These are phyloP conservation scores for Pichia pseudocactophila DNA, from an alignment of 805 yeast species.

Conservation along the genomic window DNA sequence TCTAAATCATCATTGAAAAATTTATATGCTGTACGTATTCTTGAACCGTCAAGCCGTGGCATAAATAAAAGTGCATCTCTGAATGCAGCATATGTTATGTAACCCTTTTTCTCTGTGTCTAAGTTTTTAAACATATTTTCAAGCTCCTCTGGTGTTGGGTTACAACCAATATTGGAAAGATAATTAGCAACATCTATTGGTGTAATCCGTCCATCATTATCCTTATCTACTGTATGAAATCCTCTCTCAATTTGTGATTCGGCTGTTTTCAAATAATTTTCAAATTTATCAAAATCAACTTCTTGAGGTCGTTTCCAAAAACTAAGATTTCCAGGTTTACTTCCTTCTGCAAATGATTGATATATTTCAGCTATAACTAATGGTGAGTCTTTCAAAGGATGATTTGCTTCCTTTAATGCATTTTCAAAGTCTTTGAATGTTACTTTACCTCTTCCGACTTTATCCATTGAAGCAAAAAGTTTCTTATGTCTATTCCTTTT, in stretches of 20 bases:
- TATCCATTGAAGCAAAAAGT: conserved; percentile 38
- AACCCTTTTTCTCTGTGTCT: conserved; percentile 52
- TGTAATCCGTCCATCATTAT: conserved; percentile 63
- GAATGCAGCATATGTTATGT: conserved; percentile 78
- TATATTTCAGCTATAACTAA: conserved; percentile 52
- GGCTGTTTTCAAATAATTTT: conserved; percentile 52
- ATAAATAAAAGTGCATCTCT: conserved; percentile 72
- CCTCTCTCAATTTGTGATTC: conserved; percentile 66
- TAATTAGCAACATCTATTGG: conserved; percentile 61
- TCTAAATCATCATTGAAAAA: conserved; percentile 69
- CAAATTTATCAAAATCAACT: conserved; percentile 60
- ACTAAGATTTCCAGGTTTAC: not conserved
- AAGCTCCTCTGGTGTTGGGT: conserved; percentile 43
- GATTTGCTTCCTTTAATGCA: conserved; percentile 41
- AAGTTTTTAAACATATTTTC: conserved; percentile 47
- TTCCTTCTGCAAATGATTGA: conserved; percentile 32
- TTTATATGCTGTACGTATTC: conserved; percentile 72
- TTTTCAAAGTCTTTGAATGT: conserved; percentile 39
- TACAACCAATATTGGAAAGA: conserved; percentile 44
- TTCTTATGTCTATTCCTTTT: conserved; percentile 28
- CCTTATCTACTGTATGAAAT: conserved; percentile 57
- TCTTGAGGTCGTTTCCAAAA: conserved; percentile 23
- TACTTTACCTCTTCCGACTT: conserved; percentile 37
- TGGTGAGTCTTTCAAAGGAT: conserved; percentile 56
- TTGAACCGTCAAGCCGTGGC: conserved; percentile 71